Evolutionary conservation across 495 filamentous ascomycete species (phyloP).

Genomic region (Halenospora varia): DNA sequence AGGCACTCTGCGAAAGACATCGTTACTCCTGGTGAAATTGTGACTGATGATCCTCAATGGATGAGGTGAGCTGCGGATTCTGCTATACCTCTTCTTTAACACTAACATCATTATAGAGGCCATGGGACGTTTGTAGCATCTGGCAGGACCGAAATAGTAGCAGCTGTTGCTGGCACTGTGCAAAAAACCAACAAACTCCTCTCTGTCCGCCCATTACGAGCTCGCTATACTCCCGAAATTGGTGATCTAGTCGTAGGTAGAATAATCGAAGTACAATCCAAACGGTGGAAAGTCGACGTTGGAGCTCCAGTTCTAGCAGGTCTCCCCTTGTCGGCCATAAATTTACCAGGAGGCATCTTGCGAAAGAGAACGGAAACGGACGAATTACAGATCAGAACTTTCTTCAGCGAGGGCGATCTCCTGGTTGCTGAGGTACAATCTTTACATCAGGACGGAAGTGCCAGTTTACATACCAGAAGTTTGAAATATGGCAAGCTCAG

Average conservation of each 20-base stretch:
- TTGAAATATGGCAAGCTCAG: conserved; percentile 92
- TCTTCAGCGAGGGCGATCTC: conserved; percentile 88
- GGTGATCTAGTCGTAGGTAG: conserved; percentile 93
- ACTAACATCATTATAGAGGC: conserved; percentile 46
- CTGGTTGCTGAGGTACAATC: conserved; percentile 88
- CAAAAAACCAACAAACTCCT: conserved; percentile 94
- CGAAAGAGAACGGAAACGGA: conserved; percentile 88
- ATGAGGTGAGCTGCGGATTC: conserved; percentile 64
- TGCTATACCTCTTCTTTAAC: background rate
- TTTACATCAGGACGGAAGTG: conserved; percentile 74
- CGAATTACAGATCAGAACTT: conserved; percentile 89
- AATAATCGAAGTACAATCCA: conserved; percentile 84
- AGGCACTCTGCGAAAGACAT: conserved; percentile 39
- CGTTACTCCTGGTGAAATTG: conserved; percentile 84
- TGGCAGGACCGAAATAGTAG: conserved; percentile 63
- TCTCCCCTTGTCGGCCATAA: conserved; percentile 83
- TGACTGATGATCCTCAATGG: conserved; percentile 92
- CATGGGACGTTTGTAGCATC: conserved; percentile 73
- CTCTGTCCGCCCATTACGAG: conserved; percentile 79
- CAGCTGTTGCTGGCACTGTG: conserved; percentile 82
- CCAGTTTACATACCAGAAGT: conserved; percentile 81
- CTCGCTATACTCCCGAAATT: conserved; percentile 94
- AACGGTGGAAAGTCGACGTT: conserved; percentile 92
- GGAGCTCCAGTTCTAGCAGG: conserved; percentile 75
- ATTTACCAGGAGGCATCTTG: conserved; percentile 90